phyloP scores from a whole-genome alignment of 176 grass and related monocot genomes.

The Oryza officinalis region DNA sequence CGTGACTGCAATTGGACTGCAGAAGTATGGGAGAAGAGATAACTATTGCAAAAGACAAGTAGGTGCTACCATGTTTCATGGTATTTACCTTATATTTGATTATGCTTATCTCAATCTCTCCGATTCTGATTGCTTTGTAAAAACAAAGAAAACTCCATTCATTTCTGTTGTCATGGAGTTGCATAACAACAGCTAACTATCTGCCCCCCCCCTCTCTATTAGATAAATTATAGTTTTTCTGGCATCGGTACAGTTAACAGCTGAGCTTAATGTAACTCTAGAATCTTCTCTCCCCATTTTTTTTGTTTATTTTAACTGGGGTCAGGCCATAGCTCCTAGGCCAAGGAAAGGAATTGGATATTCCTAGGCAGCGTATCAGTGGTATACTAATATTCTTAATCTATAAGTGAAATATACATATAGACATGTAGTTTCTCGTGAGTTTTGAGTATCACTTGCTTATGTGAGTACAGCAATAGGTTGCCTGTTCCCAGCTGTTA shows the following conservation, averaged over 20 bases:
- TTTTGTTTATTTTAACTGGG: not conserved
- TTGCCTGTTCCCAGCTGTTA: not conserved
- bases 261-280: not conserved
- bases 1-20: slow-evolving; percentile 65
- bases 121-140: not conserved
- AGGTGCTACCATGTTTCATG: not conserved
- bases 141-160: not conserved
- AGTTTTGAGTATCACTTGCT: not conserved
- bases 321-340: no score
- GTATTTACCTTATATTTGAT: not conserved
- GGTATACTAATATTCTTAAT: not conserved
- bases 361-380: no score
- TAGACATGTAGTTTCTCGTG: not conserved
- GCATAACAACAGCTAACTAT: not conserved
- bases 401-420: not conserved
- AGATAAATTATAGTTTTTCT: not conserved
- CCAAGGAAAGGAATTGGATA: no score
- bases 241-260: not conserved
- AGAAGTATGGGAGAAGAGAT: slow-evolving; percentile 85
- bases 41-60: slow-evolving; percentile 99
- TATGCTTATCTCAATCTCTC: not conserved
- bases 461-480: not conserved
- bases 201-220: no score
- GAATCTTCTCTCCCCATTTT: not conserved
- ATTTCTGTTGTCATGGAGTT: slow-evolving; percentile 20